A percentile compares a stretch with the other conserved stretches of the same genome.
phyloP scores from a whole-genome alignment of 257 asterid species.

The Ocimum tenuiflorum region DNA sequence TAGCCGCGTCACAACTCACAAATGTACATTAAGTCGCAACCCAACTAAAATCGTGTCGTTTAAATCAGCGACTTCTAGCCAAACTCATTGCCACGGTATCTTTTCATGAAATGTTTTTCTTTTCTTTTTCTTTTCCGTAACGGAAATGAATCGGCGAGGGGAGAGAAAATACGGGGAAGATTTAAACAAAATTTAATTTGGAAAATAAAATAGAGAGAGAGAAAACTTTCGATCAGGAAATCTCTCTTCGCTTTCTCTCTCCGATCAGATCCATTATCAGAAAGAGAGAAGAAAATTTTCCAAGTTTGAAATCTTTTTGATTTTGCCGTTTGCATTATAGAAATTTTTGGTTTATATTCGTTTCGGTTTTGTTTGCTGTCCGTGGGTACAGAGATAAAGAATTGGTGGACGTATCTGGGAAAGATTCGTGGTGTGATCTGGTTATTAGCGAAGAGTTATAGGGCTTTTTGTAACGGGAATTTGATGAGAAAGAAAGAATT shows the following conservation, averaged over 20 bases:
- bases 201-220: neutral
- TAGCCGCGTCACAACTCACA: too few species aligned
- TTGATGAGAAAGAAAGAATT: conserved; percentile 20
- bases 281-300: neutral
- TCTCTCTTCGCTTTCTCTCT: conserved; percentile 23
- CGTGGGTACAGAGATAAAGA: conserved; percentile 7
- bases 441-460: conserved; percentile 16
- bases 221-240: conserved; percentile 14
- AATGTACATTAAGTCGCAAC: too few species aligned
- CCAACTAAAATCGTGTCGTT: too few species aligned
- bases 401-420: conserved; percentile 4
- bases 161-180: conserved; percentile 1
- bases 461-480: conserved; percentile 27
- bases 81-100: too few species aligned
- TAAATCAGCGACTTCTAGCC: too few species aligned
- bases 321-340: conserved; percentile 13
- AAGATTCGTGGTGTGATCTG: conserved; percentile 25
- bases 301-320: neutral
- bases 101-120: too few species aligned
- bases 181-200: conserved; percentile 23
- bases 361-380: conserved; percentile 16
- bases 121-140: too few species aligned
- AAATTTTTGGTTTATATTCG: neutral
- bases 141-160: conserved; percentile 12
- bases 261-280: conserved; percentile 30